Conservation (phyloP, 2,329 filamentous ascomycete species). For the Stromatinia cepivora region DNA sequence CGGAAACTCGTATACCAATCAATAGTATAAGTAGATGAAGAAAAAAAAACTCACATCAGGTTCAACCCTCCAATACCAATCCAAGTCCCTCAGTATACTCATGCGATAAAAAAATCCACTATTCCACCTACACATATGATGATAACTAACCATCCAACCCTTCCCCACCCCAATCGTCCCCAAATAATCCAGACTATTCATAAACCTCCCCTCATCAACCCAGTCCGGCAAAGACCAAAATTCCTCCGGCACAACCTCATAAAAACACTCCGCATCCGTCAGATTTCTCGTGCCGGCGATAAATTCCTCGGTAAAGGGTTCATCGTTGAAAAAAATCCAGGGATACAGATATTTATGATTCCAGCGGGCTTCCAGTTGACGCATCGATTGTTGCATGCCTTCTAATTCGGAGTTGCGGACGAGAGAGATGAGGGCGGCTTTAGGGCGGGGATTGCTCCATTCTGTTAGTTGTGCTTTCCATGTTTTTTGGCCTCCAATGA, state of each 20-base stretch:
- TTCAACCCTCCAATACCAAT: constrained; percentile 63
- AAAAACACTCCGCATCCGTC: constrained; percentile 70
- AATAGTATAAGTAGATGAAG: too few species aligned
- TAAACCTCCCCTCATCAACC: constrained; percentile 91
- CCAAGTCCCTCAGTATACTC: constrained; percentile 61
- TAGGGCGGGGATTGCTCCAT: constrained; percentile 35
- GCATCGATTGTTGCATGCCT: constrained; percentile 68
- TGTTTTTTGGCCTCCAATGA: constrained; percentile 12
- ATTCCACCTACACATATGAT: constrained; percentile 98
- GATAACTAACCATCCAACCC: constrained; percentile 91
- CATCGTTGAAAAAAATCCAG: constrained; percentile 86
- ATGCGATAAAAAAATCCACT: constrained; percentile 80
- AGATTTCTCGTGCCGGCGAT: constrained; percentile 65
- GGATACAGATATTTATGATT: constrained; percentile 71
- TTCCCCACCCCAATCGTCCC: constrained; percentile 92
- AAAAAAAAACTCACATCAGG: constrained; percentile 51
- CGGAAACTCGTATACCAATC: background rate
- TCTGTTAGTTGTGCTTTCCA: background rate
- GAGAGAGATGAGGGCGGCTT: constrained; percentile 58
- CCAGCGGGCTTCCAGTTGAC: constrained; percentile 73
- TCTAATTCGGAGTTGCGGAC: constrained; percentile 71
- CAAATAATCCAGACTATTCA: constrained; percentile 88
- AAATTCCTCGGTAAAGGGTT: constrained; percentile 76
- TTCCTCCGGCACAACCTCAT: constrained; percentile 74
- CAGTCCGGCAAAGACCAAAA: constrained; percentile 95